Conservation (phyloP, 2,329 filamentous ascomycete species). For the Pseudogymnoascus sp. region DNA sequence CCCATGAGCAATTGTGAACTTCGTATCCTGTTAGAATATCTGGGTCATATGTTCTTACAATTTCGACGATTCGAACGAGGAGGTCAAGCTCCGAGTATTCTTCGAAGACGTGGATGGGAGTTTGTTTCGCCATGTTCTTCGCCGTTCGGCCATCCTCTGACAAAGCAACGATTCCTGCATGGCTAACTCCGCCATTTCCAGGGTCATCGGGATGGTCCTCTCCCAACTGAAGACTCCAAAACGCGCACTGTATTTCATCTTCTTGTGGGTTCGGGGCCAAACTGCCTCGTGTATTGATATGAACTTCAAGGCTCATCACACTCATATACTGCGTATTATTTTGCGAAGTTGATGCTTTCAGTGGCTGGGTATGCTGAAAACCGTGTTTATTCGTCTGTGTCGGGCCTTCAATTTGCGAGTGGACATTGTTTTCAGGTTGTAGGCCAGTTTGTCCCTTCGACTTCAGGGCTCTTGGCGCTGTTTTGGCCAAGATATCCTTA, state of each 20-base stretch:
- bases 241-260: slow-evolving; percentile 79
- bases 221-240: slow-evolving; percentile 81
- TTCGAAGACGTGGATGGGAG: slow-evolving; percentile 56
- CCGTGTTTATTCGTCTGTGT: slow-evolving; percentile 76
- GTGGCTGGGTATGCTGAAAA: slow-evolving; percentile 77
- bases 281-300: slow-evolving; percentile 76
- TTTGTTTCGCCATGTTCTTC: slow-evolving; percentile 52
- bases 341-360: slow-evolving; percentile 64
- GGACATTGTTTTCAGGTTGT: slow-evolving; percentile 26
- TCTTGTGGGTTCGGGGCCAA: slow-evolving; percentile 83
- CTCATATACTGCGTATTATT: slow-evolving; percentile 93
- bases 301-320: slow-evolving; percentile 86
- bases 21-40: slow-evolving; percentile 94
- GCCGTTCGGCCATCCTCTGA: slow-evolving; percentile 52
- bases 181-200: slow-evolving; percentile 39
- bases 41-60: slow-evolving; percentile 76
- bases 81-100: slow-evolving; percentile 78
- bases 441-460: slow-evolving; percentile 12
- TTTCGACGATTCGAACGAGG: slow-evolving; percentile 75
- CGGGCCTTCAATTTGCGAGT: slow-evolving; percentile 83
- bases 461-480: slow-evolving; percentile 25
- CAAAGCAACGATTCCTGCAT: slow-evolving; percentile 63
- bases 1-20: slow-evolving; percentile 89
- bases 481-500: slow-evolving; percentile 20
- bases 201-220: slow-evolving; percentile 48